Conservation (phyloP, 179 eudicot genomes). For the Beta corolliflora region DNA sequence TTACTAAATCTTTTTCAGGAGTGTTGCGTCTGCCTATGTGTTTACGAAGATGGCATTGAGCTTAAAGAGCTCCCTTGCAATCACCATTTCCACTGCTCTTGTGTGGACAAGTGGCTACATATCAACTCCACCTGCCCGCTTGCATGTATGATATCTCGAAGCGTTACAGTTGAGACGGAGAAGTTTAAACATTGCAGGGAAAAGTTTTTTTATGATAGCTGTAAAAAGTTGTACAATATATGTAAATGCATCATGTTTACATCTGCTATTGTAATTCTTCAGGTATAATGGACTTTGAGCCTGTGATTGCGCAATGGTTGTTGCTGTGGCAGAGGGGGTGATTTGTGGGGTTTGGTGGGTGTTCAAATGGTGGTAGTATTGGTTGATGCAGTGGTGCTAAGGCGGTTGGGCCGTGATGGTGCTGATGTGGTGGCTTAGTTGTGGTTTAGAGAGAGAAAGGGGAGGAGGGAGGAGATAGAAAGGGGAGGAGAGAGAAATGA, state of each 20-base stretch:
- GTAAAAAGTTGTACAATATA: background rate
- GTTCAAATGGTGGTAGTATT: too few species aligned
- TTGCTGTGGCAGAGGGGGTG: too few species aligned
- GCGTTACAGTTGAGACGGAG: conserved; percentile 21
- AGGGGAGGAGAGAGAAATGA: too few species aligned
- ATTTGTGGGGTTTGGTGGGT: too few species aligned
- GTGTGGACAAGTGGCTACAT: conserved; percentile 81
- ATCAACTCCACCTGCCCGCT: conserved; percentile 88
- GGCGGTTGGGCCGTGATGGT: too few species aligned
- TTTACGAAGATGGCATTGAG: conserved; percentile 69
- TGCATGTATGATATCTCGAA: conserved; percentile 69
- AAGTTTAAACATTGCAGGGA: conserved; percentile 18
- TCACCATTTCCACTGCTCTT: conserved; percentile 71
- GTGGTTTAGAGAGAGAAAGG: too few species aligned
- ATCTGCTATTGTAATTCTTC: background rate
- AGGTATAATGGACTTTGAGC: background rate
- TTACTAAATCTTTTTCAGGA: conserved; percentile 43
- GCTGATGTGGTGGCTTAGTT: too few species aligned
- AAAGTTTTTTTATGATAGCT: background rate
- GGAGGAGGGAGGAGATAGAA: too few species aligned
- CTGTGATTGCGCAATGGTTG: too few species aligned
- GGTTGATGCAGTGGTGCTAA: too few species aligned
- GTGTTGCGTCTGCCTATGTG: conserved; percentile 75
- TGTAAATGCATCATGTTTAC: conserved; percentile 8
- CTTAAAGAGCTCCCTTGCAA: conserved; percentile 70